These are phyloP conservation scores for Neodidymelliopsis sp. DNA, from an alignment of 2,329 filamentous ascomycete genomes.

Conservation along the genomic window DNA sequence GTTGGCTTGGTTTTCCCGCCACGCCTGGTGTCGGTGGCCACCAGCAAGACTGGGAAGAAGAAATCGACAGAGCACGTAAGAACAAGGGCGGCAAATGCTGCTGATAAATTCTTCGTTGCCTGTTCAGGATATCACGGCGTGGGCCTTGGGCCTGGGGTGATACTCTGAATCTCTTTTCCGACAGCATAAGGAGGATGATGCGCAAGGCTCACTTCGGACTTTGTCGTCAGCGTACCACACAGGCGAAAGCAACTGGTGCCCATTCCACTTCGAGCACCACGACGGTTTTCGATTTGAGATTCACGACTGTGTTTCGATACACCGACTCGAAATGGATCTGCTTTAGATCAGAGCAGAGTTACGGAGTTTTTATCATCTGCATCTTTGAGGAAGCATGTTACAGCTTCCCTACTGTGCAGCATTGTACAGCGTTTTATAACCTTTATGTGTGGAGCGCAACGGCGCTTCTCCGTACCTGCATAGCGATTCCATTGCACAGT, in stretches of 20 bases:
- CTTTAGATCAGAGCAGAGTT: background rate
- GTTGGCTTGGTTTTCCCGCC: constrained; percentile 70
- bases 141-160: too few species aligned
- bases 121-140: too few species aligned
- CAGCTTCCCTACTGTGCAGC: background rate
- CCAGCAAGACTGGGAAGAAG: constrained; percentile 45
- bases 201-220: background rate
- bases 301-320: constrained; percentile 20
- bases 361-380: background rate
- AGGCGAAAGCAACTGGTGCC: background rate
- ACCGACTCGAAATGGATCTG: constrained; percentile 9
- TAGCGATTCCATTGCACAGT: background rate
- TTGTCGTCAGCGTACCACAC: background rate
- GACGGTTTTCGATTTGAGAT: constrained; percentile 23
- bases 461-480: background rate
- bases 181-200: background rate
- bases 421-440: background rate
- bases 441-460: too few species aligned
- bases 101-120: constrained; percentile 18
- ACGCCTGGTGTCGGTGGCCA: constrained; percentile 45
- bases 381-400: background rate
- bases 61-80: constrained; percentile 40
- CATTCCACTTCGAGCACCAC: constrained; percentile 2
- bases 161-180: too few species aligned
- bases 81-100: constrained; percentile 48